These are phyloP conservation scores for Colletotrichum horii DNA, from an alignment of 2,329 filamentous ascomycete genomes.

Conservation along the genomic window DNA sequence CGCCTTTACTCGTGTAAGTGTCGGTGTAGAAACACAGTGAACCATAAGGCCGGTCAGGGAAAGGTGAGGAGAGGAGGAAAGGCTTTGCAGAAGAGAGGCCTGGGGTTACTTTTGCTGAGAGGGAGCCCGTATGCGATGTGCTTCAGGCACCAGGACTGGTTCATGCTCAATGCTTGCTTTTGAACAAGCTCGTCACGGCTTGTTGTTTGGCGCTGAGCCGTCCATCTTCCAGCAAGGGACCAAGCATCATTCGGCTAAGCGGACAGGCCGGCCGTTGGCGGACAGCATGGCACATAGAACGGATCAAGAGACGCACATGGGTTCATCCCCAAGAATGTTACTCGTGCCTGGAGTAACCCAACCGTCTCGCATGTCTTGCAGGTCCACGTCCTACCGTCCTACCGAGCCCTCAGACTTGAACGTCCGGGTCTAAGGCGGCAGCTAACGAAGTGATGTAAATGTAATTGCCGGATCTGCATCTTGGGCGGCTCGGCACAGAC, in stretches of 20 bases:
- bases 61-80: background rate
- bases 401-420: background rate
- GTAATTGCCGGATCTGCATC: background rate
- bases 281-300: background rate
- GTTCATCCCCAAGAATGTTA: background rate
- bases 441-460: conserved; percentile 11
- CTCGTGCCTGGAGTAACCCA: background rate
- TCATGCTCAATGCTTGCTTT: background rate
- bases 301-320: background rate
- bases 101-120: background rate
- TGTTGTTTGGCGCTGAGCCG: background rate
- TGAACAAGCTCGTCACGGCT: background rate
- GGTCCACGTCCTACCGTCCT: background rate
- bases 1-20: conserved; percentile 1
- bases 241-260: background rate
- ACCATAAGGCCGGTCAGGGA: background rate
- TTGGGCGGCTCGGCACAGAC: background rate
- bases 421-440: conserved; percentile 3
- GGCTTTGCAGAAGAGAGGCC: background rate
- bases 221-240: background rate
- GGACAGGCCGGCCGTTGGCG: background rate
- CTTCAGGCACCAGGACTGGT: background rate
- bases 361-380: background rate
- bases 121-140: background rate
- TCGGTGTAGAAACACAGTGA: conserved; percentile 3